phyloP scores from a whole-genome alignment of 2,329 filamentous ascomycete genomes.

The Microdochium trichocladiopsis region DNA sequence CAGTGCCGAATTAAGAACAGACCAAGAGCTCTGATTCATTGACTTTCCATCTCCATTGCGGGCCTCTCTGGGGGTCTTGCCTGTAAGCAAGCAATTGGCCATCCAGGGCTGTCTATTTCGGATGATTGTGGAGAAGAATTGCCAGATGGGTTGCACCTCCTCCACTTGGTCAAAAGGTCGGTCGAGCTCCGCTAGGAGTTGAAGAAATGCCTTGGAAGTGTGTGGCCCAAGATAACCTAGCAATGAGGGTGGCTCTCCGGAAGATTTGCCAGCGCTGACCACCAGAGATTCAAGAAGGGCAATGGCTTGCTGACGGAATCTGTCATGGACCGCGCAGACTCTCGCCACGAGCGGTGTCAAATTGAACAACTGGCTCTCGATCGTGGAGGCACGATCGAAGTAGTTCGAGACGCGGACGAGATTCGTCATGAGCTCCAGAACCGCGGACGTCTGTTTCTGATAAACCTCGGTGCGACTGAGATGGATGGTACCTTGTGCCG shows the following conservation, averaged over 20 bases:
- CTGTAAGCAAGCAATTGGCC: constrained; percentile 85
- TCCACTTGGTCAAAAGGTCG: constrained; percentile 61
- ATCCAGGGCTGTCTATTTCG: constrained; percentile 94
- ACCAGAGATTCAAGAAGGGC: constrained; percentile 68
- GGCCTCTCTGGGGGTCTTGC: constrained; percentile 72
- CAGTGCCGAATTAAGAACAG: constrained; percentile 69
- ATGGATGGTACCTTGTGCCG: constrained; percentile 56
- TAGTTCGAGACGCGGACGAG: constrained; percentile 65
- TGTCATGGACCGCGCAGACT: constrained; percentile 63
- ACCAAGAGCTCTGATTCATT: constrained; percentile 42
- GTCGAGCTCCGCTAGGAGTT: constrained; percentile 69
- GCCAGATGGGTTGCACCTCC: constrained; percentile 70
- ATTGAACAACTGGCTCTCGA: constrained; percentile 78
- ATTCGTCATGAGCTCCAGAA: constrained; percentile 59
- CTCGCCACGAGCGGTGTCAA: constrained; percentile 69
- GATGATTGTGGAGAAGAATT: constrained; percentile 77
- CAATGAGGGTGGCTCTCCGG: constrained; percentile 84
- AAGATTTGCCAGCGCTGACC: constrained; percentile 55
- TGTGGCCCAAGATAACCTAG: constrained; percentile 81
- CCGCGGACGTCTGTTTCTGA: constrained; percentile 54
- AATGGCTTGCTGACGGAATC: constrained; percentile 59
- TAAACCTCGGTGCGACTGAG: constrained; percentile 46
- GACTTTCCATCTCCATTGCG: constrained; percentile 50
- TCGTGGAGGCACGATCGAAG: constrained; percentile 52
- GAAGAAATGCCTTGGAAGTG: constrained; percentile 77